Percentiles rank a stretch among this genome's conserved stretches.
phyloP scores from a whole-genome alignment of 2,329 filamentous ascomycete species.

The Colletotrichum costaricense region DNA sequence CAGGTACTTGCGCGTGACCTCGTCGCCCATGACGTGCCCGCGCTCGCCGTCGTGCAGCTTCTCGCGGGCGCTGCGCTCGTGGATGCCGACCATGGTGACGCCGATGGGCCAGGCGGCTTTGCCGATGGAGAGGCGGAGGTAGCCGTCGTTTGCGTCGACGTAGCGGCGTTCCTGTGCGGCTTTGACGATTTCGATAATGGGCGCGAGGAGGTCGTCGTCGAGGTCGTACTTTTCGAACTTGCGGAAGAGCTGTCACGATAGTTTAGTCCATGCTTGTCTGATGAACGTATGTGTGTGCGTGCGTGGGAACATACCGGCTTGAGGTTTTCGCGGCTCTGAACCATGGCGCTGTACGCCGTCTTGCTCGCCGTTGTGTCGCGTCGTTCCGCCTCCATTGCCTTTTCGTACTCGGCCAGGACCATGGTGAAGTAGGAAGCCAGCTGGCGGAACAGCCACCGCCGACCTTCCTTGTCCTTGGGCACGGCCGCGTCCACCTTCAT shows the following conservation, averaged over 20 bases:
- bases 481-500: slow-evolving; percentile 82
- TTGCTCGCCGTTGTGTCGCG: slow-evolving; percentile 80
- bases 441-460: slow-evolving; percentile 83
- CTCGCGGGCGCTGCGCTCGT: slow-evolving; percentile 94
- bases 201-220: slow-evolving; percentile 81
- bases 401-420: slow-evolving; percentile 89
- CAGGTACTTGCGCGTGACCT: slow-evolving; percentile 93
- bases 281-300: neutral
- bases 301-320: slow-evolving; percentile 66
- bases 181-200: slow-evolving; percentile 90
- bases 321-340: slow-evolving; percentile 89
- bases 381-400: slow-evolving; percentile 76
- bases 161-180: slow-evolving; percentile 92
- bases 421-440: slow-evolving; percentile 96
- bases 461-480: slow-evolving; percentile 71
- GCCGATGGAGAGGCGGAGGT: slow-evolving; percentile 90
- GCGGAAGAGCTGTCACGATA: slow-evolving; percentile 73
- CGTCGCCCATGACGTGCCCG: slow-evolving; percentile 97
- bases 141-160: slow-evolving; percentile 96
- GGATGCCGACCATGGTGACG: slow-evolving; percentile 99
- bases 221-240: slow-evolving; percentile 87
- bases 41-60: slow-evolving; percentile 90
- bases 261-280: slow-evolving; percentile 13
- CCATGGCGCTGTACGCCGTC: slow-evolving; percentile 85
- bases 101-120: slow-evolving; percentile 99